phyloP scores from a whole-genome alignment of 805 yeast genomes.

The Yamadazyma scolyti region DNA sequence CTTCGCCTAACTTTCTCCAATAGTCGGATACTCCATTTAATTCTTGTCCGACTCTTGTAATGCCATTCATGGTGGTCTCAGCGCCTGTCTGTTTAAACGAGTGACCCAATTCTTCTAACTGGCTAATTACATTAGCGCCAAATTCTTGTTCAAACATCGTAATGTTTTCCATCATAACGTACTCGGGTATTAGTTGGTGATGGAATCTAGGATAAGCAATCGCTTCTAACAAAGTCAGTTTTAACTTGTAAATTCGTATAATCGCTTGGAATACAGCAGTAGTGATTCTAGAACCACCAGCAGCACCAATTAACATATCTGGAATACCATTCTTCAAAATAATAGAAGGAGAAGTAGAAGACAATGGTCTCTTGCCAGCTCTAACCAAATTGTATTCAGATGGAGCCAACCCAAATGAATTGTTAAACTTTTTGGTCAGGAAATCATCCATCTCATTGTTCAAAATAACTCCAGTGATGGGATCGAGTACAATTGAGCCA shows the following conservation, averaged over 20 bases:
- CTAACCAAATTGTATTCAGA: slow-evolving; percentile 73
- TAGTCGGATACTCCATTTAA: slow-evolving; percentile 78
- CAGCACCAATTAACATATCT: slow-evolving; percentile 80
- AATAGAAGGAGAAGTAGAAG: slow-evolving; percentile 79
- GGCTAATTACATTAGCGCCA: slow-evolving; percentile 13
- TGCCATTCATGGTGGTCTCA: slow-evolving; percentile 40
- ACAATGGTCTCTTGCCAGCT: slow-evolving; percentile 79
- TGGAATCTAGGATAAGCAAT: slow-evolving; percentile 81
- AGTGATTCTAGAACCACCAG: slow-evolving; percentile 88
- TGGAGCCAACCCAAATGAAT: slow-evolving; percentile 79
- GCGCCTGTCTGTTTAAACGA: slow-evolving; percentile 30
- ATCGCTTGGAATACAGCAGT: slow-evolving; percentile 83
- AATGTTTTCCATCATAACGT: slow-evolving; percentile 56
- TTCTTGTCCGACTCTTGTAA: slow-evolving; percentile 44
- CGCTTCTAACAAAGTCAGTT: slow-evolving; percentile 58
- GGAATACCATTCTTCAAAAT: slow-evolving; percentile 43
- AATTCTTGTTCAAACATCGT: slow-evolving; percentile 32
- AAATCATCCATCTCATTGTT: slow-evolving; percentile 97
- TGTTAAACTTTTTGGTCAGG: slow-evolving; percentile 62
- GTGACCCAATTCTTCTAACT: slow-evolving; percentile 44
- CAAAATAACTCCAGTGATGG: slow-evolving; percentile 73
- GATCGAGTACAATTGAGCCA: slow-evolving; percentile 82
- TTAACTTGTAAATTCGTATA: slow-evolving; percentile 57
- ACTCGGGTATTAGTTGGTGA: slow-evolving; percentile 83
- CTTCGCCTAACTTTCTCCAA: slow-evolving; percentile 83